Evolutionary conservation across 805 yeast genomes (phyloP), one percentile per base, ranked within the genome.

Genomic region (Candida ipomoeae): DNA sequence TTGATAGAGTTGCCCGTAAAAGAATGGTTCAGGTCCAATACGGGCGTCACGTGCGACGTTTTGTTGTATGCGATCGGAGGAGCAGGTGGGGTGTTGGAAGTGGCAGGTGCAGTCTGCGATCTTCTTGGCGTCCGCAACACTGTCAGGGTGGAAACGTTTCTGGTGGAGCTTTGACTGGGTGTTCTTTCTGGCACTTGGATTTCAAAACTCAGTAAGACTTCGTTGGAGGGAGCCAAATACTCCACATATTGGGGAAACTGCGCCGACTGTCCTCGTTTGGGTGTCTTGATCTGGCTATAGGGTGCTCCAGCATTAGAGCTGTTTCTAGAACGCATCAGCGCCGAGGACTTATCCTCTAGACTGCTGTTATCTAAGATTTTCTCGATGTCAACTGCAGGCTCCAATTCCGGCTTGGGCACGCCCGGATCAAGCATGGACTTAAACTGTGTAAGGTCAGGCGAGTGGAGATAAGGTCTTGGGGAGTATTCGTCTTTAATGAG

Each of bases 1-100:
- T 13, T 36, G 6, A 44, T 44, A 26, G 46, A 44, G 13, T 23
- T 44, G 34, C 23, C 15, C 6, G 33, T 21, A 14, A 42, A 42
- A 51, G 51, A 37, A 17, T 51, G 5, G 47, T 10, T 33, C 15
- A 59, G 61, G 20, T 60, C 68, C 34, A 62, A 15, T 3, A 65
- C 60, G 2, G 74, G 73, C 3, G 70, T 68, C 32, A 41, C 20
- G 15, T 37, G 37, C 6, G 53, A 49, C 26, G 40, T 37, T 37
- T 15, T 33, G 36, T 17, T 48, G 45, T 8, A 49, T 11, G 38
- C 48, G 49, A 36, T 46, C 38, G 31, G 53, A 21, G 29, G 41
- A 5, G 43, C 32, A 11, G 48, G 38, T 7, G 32, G 32, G 8
- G 35, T 17, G 33, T 20, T 43, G n/a, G 38, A 11, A 6, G 46